These are phyloP conservation scores for Plasmodium cynomolgi DNA, from an alignment of 169 alveolate species.

Conservation along the genomic window DNA sequence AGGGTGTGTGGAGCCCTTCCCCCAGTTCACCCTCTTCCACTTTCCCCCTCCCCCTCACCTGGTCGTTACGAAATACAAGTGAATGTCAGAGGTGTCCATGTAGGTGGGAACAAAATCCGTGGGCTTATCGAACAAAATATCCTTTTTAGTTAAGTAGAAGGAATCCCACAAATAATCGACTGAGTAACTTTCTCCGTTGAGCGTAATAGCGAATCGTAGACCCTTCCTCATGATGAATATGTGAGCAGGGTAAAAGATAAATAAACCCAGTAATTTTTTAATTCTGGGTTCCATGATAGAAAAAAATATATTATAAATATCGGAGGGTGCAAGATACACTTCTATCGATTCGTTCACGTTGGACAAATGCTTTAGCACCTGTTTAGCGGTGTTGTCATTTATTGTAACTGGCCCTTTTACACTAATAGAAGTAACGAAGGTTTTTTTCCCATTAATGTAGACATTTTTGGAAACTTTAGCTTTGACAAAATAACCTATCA, in stretches of 20 bases:
- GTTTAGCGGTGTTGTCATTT: conserved; percentile 77
- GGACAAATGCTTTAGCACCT: conserved; percentile 74
- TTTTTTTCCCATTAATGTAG: conserved; percentile 69
- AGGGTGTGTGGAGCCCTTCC: background rate
- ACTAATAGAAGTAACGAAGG: conserved; percentile 76
- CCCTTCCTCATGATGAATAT: conserved; percentile 68
- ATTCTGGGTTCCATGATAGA: conserved; percentile 17
- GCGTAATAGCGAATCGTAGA: conserved; percentile 44
- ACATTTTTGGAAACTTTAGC: conserved; percentile 80
- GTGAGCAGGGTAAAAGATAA: conserved; percentile 60
- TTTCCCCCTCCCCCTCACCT: background rate
- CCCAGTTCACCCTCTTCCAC: background rate
- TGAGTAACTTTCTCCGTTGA: conserved; percentile 64
- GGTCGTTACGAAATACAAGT: conserved; percentile 32
- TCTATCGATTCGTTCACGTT: conserved; percentile 69
- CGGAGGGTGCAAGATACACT: conserved; percentile 46
- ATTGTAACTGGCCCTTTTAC: conserved; percentile 81
- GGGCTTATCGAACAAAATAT: conserved; percentile 36
- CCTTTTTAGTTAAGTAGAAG: conserved; percentile 60
- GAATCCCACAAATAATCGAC: conserved; percentile 69
- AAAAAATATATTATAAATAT: conserved; percentile 60
- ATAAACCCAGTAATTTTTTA: conserved; percentile 32
- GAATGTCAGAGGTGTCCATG: conserved; percentile 43
- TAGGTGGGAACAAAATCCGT: conserved; percentile 50
- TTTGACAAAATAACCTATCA: conserved; percentile 82